A percentile compares a stretch with the other conserved stretches of the same genome.
Conservation (phyloP, 208 protist species). For the Zelonia costaricensis region DNA sequence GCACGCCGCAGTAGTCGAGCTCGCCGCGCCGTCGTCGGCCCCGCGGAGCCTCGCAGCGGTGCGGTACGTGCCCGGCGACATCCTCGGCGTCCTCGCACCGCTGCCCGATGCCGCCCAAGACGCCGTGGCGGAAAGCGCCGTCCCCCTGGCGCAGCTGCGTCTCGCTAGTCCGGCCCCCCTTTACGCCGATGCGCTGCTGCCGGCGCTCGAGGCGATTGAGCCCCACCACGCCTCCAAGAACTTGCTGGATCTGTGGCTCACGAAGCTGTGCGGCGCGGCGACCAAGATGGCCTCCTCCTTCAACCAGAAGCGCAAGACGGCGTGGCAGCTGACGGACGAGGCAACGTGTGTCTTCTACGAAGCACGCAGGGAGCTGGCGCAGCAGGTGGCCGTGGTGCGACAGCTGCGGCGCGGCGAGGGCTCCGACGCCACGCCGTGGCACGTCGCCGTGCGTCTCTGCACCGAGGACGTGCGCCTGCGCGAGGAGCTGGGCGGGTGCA, state of each 20-base stretch:
- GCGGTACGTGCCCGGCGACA: slow-evolving; percentile 13
- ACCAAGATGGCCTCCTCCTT: slow-evolving; percentile 29
- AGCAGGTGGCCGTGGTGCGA: slow-evolving; percentile 8
- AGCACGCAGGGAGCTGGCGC: slow-evolving; percentile 17
- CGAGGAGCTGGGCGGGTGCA: neutral
- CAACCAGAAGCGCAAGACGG: slow-evolving; percentile 24
- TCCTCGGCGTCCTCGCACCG: slow-evolving; percentile 17
- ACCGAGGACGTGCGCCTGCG: slow-evolving; percentile 3
- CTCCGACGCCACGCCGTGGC: neutral
- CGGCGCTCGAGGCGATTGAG: slow-evolving; percentile 36
- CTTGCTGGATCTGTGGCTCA: slow-evolving; percentile 33
- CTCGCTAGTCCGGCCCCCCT: slow-evolving; percentile 22
- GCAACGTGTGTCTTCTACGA: slow-evolving; percentile 26
- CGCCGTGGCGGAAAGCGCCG: neutral
- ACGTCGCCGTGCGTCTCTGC: slow-evolving; percentile 2
- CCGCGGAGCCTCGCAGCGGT: slow-evolving; percentile 7
- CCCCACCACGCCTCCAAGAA: slow-evolving; percentile 39
- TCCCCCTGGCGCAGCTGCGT: slow-evolving; percentile 21
- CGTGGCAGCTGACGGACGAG: slow-evolving; percentile 26
- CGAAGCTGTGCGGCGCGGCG: slow-evolving; percentile 33
- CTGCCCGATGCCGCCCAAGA: neutral
- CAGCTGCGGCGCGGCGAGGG: neutral
- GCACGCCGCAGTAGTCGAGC: slow-evolving; percentile 8
- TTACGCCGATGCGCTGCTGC: slow-evolving; percentile 36
- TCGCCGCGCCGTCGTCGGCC: neutral